These are phyloP conservation scores for Deinandra increscens DNA, from an alignment of 129 eudicot species.

Conservation along the genomic window DNA sequence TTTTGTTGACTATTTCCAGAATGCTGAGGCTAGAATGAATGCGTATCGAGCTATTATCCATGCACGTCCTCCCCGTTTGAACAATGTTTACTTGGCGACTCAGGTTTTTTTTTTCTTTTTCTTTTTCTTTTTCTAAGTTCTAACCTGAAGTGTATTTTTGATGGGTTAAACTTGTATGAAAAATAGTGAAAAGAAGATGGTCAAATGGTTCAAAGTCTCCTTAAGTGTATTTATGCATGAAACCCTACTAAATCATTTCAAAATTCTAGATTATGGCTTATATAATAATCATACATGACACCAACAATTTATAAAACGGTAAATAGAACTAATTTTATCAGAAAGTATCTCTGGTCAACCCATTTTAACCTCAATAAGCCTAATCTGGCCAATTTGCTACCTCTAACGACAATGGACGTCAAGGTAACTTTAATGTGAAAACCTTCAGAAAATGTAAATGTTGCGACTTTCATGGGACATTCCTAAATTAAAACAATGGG, in stretches of 20 bases:
- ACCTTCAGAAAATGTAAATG: neutral
- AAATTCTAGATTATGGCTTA: neutral
- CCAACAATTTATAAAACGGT: neutral
- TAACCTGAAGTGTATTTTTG: neutral
- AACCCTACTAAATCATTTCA: neutral
- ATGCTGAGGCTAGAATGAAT: constrained; percentile 64
- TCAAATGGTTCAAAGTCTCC: neutral
- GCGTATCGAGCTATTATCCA: constrained; percentile 90
- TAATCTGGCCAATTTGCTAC: neutral
- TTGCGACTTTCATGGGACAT: neutral
- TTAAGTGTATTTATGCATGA: neutral
- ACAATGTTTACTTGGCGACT: constrained; percentile 74
- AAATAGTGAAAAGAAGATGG: neutral
- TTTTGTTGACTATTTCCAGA: constrained; percentile 43
- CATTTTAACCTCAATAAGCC: neutral
- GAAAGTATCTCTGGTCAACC: neutral
- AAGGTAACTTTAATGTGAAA: constrained; percentile 6
- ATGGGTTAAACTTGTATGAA: neutral
- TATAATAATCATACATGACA: neutral
- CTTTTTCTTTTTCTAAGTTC: too few species aligned
- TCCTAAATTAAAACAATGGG: constrained; percentile 8
- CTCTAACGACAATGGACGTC: neutral
- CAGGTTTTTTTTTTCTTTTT: constrained; percentile 70
- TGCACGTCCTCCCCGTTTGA: constrained; percentile 84
- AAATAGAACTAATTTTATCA: neutral